Base-by-base conservation (phyloP, 1,284 basidiomycete species). In the Malassezia psittaci region DNA sequence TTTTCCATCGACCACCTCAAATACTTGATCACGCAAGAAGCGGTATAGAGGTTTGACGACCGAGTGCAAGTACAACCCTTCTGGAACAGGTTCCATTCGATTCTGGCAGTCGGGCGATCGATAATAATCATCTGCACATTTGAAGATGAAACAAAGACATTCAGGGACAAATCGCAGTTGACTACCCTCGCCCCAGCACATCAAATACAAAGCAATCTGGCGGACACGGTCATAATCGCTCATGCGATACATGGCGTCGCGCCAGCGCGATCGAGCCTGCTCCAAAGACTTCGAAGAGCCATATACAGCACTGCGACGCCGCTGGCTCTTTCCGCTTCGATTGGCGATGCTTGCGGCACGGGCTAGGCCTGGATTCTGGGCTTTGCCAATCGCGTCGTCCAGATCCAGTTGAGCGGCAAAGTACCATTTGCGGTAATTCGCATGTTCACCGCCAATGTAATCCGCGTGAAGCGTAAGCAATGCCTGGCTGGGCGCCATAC, bases 91-190 rank as follows among this genome's bases (percentile, higher is more conserved):
- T 58, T 96, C 93, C 56, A 90, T 80, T 53, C 90, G 81, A 76
- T 84, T 89, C 77, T 98, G 94, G 73, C 94, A 98, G 75, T 98
- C 94, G n/a, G 91, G 86, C 15, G 89, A 93, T 44, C 93, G 90
- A 77, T 99, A 98, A 77, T 96, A 98, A 78, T 99, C 93, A 76
- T 98, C 93, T 21, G 93, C 94, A 73, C 94, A 98, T 79, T 99
- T 96, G 86, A 98, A 98, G 77, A 98, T 94, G 81, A 96, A 98
- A 78, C 90, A 96, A 52, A 96, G 78, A 71, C 89, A 93, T 76
- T 99, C 93, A 21, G 94, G 93, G 40, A 90, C 83, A 77, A 96
- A 99, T n/a, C 94, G 86, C 48, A 98, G 89, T 74, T 96, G 90
- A 10, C 93, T 94, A 0, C 89, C 93, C 77, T 99, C 94, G 62